Base-by-base conservation (phyloP, 2,329 filamentous ascomycete genomes). In the Cladophialophora immunda region DNA sequence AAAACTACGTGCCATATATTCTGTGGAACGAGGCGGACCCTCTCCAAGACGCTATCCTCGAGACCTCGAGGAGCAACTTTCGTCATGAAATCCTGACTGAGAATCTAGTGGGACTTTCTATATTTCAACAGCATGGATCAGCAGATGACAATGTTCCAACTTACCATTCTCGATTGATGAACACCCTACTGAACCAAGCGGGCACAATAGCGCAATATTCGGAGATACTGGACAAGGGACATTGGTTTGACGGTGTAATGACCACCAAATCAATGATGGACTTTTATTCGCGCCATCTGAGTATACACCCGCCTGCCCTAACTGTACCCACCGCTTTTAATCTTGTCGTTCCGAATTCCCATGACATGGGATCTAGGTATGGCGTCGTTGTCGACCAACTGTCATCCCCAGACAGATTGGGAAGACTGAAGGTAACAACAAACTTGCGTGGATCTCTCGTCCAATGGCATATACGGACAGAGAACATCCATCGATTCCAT, bases 121-220 rank as follows among this genome's bases (percentile, higher is more conserved):
- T 88, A 2, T 74, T 86, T 38, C 83, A 86, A 70, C 86, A 88
- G 68, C 86, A 89, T 74, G 86, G 86, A 4, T 78, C 80, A 30
- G 72, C 76, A 9, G 86, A 88, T 71, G 84, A 86, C 69, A 89
- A 88, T 71, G 86, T 89, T 2, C 86, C 86, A 0, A 77, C 80
- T 5, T 88, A 86, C 70, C 82, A 88, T 73, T 87, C 85, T 4
- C 79, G 86, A 8, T 75, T 86, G 9, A 82, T 88, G 75, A 80
- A 81, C 53, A 80, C 84, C 66, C 76, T 85, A 50, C 74, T 86
- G 13, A 76, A 76, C 25, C 78, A 85, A 69, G 75, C 76, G 57
- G 79, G 77, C 6, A 78, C 76, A 53, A 73, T 78, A 4, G 81
- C 81, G 13, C 74, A 76, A 7, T 88, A 86, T 71, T 73, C 80